A percentile compares a stretch with the other conserved stretches of the same genome.
Evolutionary conservation across 805 yeast species (phyloP).

Genomic region (Candida ulmi): DNA sequence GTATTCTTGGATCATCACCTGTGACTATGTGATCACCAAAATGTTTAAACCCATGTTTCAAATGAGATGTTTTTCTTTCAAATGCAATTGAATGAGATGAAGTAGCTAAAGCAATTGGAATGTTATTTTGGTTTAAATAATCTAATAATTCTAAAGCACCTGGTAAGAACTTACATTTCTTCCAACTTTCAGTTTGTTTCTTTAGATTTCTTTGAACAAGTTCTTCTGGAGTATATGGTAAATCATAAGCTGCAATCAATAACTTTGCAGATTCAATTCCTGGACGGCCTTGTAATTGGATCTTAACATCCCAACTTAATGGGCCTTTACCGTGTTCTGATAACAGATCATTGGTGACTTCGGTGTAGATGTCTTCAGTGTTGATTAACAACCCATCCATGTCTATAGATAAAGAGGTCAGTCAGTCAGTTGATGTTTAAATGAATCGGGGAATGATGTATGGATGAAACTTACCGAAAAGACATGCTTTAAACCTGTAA

Average conservation of each 20-base stretch:
- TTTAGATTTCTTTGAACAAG: conserved; percentile 45
- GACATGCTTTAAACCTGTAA: conserved; percentile 52
- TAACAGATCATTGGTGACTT: conserved; percentile 62
- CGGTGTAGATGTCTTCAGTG: conserved; percentile 89
- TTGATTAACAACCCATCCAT: conserved; percentile 95
- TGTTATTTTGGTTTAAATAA: conserved; percentile 39
- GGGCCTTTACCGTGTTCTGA: conserved; percentile 70
- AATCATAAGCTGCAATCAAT: conserved; percentile 60
- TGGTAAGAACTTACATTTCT: conserved; percentile 60
- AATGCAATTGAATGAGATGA: conserved; percentile 64
- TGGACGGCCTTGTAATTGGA: conserved; percentile 86
- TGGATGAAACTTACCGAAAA: conserved; percentile 60
- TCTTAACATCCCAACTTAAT: conserved; percentile 85
- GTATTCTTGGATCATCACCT: conserved; percentile 84
- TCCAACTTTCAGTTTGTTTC: conserved; percentile 55
- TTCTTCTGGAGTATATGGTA: conserved; percentile 66
- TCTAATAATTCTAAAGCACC: conserved; percentile 74
- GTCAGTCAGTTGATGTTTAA: no score
- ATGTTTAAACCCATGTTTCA: conserved; percentile 52
- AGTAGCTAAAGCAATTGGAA: conserved; percentile 91
- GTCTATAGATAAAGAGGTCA: no score
- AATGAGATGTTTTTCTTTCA: conserved; percentile 66
- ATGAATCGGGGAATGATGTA: no score
- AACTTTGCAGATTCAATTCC: conserved; percentile 67
- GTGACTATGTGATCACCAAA: conserved; percentile 70